Percentiles rank a stretch among this genome's conserved stretches.
Evolutionary conservation across 106 monocot species (phyloP).

Genomic region (Narthecium ossifragum): DNA sequence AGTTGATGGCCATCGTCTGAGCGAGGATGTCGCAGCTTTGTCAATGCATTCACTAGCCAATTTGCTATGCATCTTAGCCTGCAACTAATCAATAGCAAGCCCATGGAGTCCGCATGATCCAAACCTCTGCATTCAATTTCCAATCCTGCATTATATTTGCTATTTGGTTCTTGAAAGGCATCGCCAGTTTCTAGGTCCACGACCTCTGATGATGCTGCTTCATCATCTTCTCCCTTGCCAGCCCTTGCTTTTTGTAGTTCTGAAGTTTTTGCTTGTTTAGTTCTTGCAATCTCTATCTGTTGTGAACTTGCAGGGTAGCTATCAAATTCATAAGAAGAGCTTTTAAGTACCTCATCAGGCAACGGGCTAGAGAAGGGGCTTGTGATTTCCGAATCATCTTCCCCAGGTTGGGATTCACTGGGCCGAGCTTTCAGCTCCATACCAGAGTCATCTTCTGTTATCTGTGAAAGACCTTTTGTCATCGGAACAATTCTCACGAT

Average conservation of each 20-base stretch:
- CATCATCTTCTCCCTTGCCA: background rate
- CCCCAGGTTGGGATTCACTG: slow-evolving; percentile 4
- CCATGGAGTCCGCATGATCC: slow-evolving; percentile 75
- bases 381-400: slow-evolving; percentile 23
- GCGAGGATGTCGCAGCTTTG: slow-evolving; percentile 59
- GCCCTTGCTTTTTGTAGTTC: background rate
- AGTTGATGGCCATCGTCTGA: slow-evolving; percentile 25
- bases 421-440: slow-evolving; percentile 18
- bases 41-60: slow-evolving; percentile 63
- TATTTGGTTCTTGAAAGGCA: background rate
- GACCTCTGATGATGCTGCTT: slow-evolving; percentile 6
- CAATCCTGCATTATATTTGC: background rate
- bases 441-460: slow-evolving; percentile 23
- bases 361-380: slow-evolving; percentile 36
- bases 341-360: background rate
- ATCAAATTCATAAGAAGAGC: too few species aligned
- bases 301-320: too few species aligned
- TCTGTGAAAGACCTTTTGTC: slow-evolving; percentile 7
- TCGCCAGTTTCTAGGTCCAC: slow-evolving; percentile 13
- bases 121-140: slow-evolving; percentile 47
- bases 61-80: slow-evolving; percentile 67
- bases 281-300: too few species aligned
- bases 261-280: too few species aligned
- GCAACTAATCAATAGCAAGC: slow-evolving; percentile 42
- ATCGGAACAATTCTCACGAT: slow-evolving; percentile 52